A percentile compares a stretch with the other conserved stretches of the same genome.
Conservation (phyloP, 768 basidiomycete genomes). For the Strobilomyces dryophilus region DNA sequence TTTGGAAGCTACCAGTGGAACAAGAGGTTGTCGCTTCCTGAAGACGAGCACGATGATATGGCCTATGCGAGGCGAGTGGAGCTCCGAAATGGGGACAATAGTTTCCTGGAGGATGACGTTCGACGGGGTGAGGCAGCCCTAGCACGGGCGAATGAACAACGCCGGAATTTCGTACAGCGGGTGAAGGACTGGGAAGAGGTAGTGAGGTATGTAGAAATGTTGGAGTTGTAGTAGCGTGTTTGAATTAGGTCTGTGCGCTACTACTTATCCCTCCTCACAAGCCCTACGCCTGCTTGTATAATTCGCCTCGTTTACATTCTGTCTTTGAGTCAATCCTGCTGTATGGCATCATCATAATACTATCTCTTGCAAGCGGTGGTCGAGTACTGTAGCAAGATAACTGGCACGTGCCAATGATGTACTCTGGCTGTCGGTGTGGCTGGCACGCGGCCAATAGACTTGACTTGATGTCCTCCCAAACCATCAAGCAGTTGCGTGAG, state of each 20-base stretch:
- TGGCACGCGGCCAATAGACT: not conserved
- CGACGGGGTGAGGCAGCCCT: slow-evolving; percentile 30
- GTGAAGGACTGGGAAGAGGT: slow-evolving; percentile 65
- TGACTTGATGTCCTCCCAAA: slow-evolving; percentile 35
- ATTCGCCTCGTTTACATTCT: no score
- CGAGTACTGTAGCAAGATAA: slow-evolving; percentile 21
- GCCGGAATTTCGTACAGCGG: slow-evolving; percentile 41
- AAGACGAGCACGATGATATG: slow-evolving; percentile 48
- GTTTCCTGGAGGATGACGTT: slow-evolving; percentile 54
- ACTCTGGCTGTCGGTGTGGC: not conserved
- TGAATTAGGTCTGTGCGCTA: not conserved
- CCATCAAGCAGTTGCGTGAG: slow-evolving; percentile 46
- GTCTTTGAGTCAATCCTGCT: no score
- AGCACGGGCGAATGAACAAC: slow-evolving; percentile 41
- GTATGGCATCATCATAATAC: no score
- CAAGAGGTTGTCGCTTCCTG: slow-evolving; percentile 45
- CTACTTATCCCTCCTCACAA: no score
- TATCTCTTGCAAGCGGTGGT: no score
- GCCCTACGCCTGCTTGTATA: no score
- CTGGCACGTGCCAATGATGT: slow-evolving; percentile 17
- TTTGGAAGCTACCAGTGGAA: slow-evolving; percentile 82
- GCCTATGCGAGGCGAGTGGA: slow-evolving; percentile 48
- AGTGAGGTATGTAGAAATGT: slow-evolving; percentile 41
- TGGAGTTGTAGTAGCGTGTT: not conserved
- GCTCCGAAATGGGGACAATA: slow-evolving; percentile 40